Conservation (phyloP, 495 filamentous ascomycete species). For the Corynascus novoguineensis region DNA sequence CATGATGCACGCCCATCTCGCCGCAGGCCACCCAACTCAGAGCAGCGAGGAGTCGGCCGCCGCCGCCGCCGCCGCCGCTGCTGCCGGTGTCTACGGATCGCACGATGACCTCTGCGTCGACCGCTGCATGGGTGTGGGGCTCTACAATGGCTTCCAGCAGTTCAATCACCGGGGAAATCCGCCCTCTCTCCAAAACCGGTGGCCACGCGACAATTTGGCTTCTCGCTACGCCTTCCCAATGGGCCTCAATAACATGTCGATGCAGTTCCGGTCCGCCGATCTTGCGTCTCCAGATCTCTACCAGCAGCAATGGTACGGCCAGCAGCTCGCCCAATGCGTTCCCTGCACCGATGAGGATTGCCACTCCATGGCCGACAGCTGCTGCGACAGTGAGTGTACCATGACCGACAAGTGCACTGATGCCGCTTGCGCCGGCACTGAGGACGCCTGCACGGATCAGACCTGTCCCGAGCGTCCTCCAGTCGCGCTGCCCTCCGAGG, state of each 20-base stretch:
- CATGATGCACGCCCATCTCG: conserved; percentile 15
- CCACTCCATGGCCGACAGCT: conserved; percentile 25
- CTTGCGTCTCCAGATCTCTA: conserved; percentile 6
- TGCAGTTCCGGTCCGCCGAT: conserved; percentile 15
- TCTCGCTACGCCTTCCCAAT: conserved; percentile 11
- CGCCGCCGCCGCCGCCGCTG: conserved; percentile 8
- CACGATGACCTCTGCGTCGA: conserved; percentile 42
- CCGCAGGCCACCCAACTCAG: not conserved
- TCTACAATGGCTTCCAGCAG: conserved; percentile 32
- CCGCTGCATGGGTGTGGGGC: conserved; percentile 31
- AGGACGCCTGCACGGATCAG: conserved; percentile 33
- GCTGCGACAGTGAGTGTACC: conserved; percentile 36
- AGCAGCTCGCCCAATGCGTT: conserved; percentile 10
- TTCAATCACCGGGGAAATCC: conserved; percentile 26
- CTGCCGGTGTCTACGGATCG: conserved; percentile 22
- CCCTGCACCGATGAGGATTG: conserved; percentile 29
- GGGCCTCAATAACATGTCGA: conserved; percentile 2
- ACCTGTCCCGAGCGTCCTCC: conserved; percentile 25
- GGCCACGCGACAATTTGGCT: conserved; percentile 11
- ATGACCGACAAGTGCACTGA: conserved; percentile 35
- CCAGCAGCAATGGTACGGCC: conserved; percentile 16
- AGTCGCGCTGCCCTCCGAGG: conserved; percentile 17
- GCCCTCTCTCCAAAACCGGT: conserved; percentile 15
- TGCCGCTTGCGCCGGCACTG: conserved; percentile 28
- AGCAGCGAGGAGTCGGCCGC: no score